Percentiles rank a stretch among this genome's conserved stretches.
phyloP scores from a whole-genome alignment of 75 land plant genomes.

The Sequoiadendron giganteum region DNA sequence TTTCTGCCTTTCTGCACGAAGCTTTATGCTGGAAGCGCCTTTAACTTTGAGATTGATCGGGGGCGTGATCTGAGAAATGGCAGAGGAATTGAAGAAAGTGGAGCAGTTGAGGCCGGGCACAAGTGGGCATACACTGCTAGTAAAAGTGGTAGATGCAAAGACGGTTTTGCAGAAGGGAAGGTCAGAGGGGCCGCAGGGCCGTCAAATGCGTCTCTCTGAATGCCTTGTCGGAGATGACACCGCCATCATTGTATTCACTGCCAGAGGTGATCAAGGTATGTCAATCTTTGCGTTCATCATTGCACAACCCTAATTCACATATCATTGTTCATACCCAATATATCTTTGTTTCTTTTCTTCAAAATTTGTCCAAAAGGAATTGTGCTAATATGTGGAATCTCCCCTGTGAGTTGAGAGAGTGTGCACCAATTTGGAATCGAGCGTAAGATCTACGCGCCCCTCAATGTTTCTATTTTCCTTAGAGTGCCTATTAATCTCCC shows the following conservation, averaged over 20 bases:
- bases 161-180: slow-evolving; percentile 46
- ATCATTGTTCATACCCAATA: background rate
- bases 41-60: background rate
- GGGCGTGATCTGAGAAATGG: background rate
- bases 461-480: too few relatives aligned
- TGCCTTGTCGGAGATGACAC: slow-evolving; percentile 41
- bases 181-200: slow-evolving; percentile 22
- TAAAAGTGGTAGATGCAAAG: slow-evolving; percentile 72
- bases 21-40: too few relatives aligned
- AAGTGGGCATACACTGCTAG: slow-evolving; percentile 57
- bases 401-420: too few relatives aligned
- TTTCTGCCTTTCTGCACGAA: too few relatives aligned
- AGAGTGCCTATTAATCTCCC: too few relatives aligned
- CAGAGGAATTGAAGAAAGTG: slow-evolving; percentile 58
- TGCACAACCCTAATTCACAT: background rate
- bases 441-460: too few relatives aligned
- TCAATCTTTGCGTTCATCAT: background rate
- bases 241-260: slow-evolving; percentile 37
- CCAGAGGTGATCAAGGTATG: slow-evolving; percentile 32
- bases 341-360: background rate
- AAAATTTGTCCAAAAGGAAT: background rate
- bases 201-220: slow-evolving; percentile 33
- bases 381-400: background rate
- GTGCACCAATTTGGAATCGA: too few relatives aligned
- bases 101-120: slow-evolving; percentile 79